Percentiles rank a stretch among this genome's conserved stretches.
Conservation (phyloP, 371 early-diverging fungal genomes). For the Mucor piriformis region DNA sequence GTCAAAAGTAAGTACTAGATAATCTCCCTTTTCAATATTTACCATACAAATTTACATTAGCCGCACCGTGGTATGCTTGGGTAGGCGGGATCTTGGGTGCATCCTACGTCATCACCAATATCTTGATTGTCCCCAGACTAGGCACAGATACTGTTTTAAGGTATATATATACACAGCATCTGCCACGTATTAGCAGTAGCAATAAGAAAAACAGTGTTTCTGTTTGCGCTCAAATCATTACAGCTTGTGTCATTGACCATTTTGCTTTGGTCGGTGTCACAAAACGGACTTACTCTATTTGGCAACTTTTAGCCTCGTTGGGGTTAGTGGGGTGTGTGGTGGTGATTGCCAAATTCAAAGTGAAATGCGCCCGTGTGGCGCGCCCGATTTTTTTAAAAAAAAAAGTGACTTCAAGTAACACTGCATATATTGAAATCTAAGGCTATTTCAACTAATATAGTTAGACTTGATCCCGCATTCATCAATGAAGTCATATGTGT, state of each 20-base stretch:
- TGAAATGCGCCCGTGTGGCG: not conserved
- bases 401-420: no score
- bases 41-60: constrained; percentile 8
- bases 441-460: no score
- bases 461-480: no score
- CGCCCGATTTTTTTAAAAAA: no score
- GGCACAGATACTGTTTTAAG: constrained; percentile 51
- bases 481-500: no score
- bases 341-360: constrained; percentile 39
- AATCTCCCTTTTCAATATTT: not conserved
- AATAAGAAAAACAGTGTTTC: no score
- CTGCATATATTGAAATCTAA: no score
- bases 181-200: no score
- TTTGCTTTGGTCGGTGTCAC: constrained; percentile 47
- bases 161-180: constrained; percentile 9
- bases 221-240: constrained; percentile 50
- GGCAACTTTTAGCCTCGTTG: constrained; percentile 55
- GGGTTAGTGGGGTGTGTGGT: constrained; percentile 55
- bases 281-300: constrained; percentile 43
- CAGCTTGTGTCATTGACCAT: constrained; percentile 55
- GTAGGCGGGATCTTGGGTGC: constrained; percentile 52
- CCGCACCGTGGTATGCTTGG: constrained; percentile 42
- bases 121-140: constrained; percentile 50
- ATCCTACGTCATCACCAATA: constrained; percentile 53
- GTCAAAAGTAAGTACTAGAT: constrained; percentile 23